Percentiles rank a stretch among this genome's conserved stretches.
phyloP scores from a whole-genome alignment of 306 rosid genomes.

The Medicago arabica region DNA sequence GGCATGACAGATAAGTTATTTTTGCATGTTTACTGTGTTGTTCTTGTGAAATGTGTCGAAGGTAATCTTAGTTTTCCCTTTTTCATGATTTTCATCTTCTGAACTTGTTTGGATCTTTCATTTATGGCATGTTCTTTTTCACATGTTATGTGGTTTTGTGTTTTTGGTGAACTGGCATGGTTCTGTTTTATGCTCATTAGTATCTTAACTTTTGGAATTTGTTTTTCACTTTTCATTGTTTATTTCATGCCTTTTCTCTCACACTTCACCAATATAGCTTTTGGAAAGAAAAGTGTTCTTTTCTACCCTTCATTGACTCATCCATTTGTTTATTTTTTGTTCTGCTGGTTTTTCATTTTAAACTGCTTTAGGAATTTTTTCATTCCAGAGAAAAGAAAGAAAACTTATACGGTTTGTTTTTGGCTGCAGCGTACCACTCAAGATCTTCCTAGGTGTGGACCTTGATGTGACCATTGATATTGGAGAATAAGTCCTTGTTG shows the following conservation, averaged over 20 bases:
- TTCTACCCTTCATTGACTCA: conserved; percentile 9
- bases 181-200: conserved; percentile 23
- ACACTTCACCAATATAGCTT: conserved; percentile 19
- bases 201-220: conserved; percentile 40
- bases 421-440: conserved; percentile 49
- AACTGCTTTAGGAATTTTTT: conserved; percentile 18
- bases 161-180: conserved; percentile 36
- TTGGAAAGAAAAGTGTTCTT: background rate
- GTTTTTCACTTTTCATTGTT: conserved; percentile 29
- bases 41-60: conserved; percentile 27
- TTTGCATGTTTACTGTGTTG: conserved; percentile 28
- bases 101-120: conserved; percentile 53
- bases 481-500: conserved; percentile 41
- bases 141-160: conserved; percentile 36
- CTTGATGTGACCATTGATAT: conserved; percentile 50
- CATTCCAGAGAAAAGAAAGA: background rate
- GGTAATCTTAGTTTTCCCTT: background rate
- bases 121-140: conserved; percentile 24
- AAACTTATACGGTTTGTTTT: conserved; percentile 46
- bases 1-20: conserved; percentile 42
- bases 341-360: conserved; percentile 34
- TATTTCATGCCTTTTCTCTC: conserved; percentile 18
- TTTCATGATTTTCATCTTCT: conserved; percentile 36
- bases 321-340: conserved; percentile 19
- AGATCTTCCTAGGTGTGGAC: conserved; percentile 42